These are phyloP conservation scores for Plenodomus biglobosus DNA, from an alignment of 2,329 filamentous ascomycete species.

Conservation along the genomic window DNA sequence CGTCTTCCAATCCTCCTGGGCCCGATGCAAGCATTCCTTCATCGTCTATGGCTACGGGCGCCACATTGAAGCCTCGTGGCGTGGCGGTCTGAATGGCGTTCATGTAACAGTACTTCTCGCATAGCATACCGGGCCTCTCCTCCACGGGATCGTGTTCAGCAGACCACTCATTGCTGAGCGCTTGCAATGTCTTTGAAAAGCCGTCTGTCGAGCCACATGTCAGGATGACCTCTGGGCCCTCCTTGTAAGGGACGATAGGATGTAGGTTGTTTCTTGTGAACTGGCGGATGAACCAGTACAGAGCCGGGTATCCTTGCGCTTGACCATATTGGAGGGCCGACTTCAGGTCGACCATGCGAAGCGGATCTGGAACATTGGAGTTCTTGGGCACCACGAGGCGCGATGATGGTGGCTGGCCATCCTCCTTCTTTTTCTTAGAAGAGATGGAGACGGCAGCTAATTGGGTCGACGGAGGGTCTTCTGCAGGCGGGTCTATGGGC, in stretches of 20 bases:
- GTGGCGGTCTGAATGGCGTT: slow-evolving; percentile 68
- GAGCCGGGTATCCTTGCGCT: slow-evolving; percentile 77
- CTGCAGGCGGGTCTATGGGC: slow-evolving; percentile 51
- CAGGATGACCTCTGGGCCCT: slow-evolving; percentile 74
- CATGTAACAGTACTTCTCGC: slow-evolving; percentile 80
- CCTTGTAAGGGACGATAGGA: slow-evolving; percentile 76
- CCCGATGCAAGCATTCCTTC: slow-evolving; percentile 78
- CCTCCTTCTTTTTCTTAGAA: slow-evolving; percentile 25
- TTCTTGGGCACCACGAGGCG: slow-evolving; percentile 74
- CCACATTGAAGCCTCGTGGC: slow-evolving; percentile 72
- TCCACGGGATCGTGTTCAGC: slow-evolving; percentile 66
- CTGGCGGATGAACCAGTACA: slow-evolving; percentile 75
- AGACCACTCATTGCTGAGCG: slow-evolving; percentile 75
- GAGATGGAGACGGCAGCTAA: slow-evolving; percentile 35
- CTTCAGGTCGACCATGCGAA: slow-evolving; percentile 75
- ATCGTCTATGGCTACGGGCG: slow-evolving; percentile 73
- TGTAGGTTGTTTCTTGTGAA: slow-evolving; percentile 77
- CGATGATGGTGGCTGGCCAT: slow-evolving; percentile 32
- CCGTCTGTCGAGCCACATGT: slow-evolving; percentile 86
- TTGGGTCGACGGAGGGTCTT: slow-evolving; percentile 28
- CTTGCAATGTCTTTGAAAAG: slow-evolving; percentile 73
- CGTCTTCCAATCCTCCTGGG: slow-evolving; percentile 71
- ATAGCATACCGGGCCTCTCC: slow-evolving; percentile 74
- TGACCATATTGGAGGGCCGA: slow-evolving; percentile 85
- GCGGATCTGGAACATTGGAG: slow-evolving; percentile 58